phyloP scores from a whole-genome alignment of 1,139 yeast species.

The Yamadazyma triangularis region DNA sequence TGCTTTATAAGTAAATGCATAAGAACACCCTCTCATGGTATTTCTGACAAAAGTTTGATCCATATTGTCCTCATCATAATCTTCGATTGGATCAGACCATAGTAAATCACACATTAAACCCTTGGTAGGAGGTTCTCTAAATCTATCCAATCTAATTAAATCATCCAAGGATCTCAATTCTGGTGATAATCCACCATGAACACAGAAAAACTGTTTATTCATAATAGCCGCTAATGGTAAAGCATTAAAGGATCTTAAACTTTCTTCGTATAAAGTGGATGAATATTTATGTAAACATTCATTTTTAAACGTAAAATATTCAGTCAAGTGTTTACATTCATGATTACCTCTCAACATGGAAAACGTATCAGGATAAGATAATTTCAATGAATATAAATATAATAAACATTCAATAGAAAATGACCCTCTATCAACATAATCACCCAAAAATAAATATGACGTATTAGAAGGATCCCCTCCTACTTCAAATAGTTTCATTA shows the following conservation, averaged over 20 bases:
- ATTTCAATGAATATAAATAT: constrained; percentile 74
- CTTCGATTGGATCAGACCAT: constrained; percentile 95
- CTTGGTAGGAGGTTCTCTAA: constrained; percentile 88
- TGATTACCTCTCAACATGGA: constrained; percentile 93
- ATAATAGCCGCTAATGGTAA: constrained; percentile 90
- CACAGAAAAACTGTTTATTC: constrained; percentile 94
- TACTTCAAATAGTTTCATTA: constrained; percentile 87
- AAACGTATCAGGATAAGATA: constrained; percentile 71
- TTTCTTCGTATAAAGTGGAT: constrained; percentile 61
- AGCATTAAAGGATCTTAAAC: constrained; percentile 78
- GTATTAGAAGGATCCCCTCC: constrained; percentile 85
- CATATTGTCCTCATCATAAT: constrained; percentile 66
- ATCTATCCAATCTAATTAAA: constrained; percentile 65
- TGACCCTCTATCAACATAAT: constrained; percentile 93
- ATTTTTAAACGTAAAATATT: constrained; percentile 86
- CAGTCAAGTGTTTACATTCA: constrained; percentile 91
- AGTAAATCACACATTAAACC: constrained; percentile 93
- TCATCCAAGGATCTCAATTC: constrained; percentile 72
- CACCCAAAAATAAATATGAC: constrained; percentile 84
- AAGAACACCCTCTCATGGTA: constrained; percentile 88
- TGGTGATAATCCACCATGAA: constrained; percentile 96
- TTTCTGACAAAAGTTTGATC: constrained; percentile 58
- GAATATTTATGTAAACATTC: constrained; percentile 90
- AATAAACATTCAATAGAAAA: constrained; percentile 86
- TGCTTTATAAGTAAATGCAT: constrained; percentile 82